phyloP scores from a whole-genome alignment of 164 flowering plant species.

The Paratinospora sagittata region DNA sequence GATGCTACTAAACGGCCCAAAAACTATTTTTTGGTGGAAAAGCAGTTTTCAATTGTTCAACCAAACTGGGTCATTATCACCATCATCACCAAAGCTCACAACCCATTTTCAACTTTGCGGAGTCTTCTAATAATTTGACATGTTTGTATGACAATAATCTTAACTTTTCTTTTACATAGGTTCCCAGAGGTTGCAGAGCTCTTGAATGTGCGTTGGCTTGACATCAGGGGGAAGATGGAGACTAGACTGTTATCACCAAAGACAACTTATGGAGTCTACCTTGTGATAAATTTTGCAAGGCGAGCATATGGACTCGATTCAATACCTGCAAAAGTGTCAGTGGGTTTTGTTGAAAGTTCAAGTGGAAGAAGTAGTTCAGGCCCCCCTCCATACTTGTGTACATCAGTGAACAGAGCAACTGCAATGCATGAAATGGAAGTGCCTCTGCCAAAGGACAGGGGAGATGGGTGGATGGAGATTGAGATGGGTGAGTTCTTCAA shows the following conservation, averaged over 20 bases:
- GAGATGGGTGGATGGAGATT: slow-evolving; percentile 56
- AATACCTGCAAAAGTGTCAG: slow-evolving; percentile 18
- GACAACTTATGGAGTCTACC: slow-evolving; percentile 30
- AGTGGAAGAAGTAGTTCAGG: background rate
- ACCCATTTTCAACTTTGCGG: background rate
- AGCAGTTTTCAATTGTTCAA: too few species aligned
- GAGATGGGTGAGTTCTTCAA: slow-evolving; percentile 47
- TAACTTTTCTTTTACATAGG: slow-evolving; percentile 18
- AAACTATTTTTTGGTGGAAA: too few species aligned
- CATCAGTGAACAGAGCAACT: background rate
- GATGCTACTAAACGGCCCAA: too few species aligned
- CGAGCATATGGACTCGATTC: slow-evolving; percentile 16
- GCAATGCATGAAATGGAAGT: background rate
- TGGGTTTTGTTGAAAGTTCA: slow-evolving; percentile 16
- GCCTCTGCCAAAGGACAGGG: slow-evolving; percentile 26
- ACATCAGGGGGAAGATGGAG: slow-evolving; percentile 27
- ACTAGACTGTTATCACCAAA: slow-evolving; percentile 22
- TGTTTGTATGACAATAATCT: background rate
- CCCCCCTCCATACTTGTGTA: slow-evolving; percentile 4
- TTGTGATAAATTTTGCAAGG: slow-evolving; percentile 23
- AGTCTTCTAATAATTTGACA: background rate
- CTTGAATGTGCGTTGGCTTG: slow-evolving; percentile 30
- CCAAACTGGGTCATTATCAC: too few species aligned
- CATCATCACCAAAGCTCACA: too few species aligned
- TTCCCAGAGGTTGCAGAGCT: slow-evolving; percentile 42